phyloP scores from a whole-genome alignment of 257 asterid species.

The Fraxinus pennsylvanica region DNA sequence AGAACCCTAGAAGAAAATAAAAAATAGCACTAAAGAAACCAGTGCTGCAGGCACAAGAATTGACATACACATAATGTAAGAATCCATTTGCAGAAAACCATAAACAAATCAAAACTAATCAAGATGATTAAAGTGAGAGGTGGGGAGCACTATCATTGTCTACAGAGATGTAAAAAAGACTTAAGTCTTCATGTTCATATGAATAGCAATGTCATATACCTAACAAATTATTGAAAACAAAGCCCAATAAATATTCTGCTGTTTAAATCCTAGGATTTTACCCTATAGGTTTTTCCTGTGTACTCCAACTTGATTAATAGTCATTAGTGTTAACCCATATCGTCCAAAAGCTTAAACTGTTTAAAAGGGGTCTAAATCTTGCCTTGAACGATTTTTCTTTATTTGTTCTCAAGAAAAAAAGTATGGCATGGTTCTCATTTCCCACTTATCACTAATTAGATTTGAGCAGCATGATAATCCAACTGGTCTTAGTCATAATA shows the following conservation, averaged over 20 bases:
- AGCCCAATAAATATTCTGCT: not conserved
- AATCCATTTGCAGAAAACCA: constrained; percentile 50
- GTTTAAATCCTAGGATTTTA: constrained; percentile 28
- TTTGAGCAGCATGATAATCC: constrained; percentile 30
- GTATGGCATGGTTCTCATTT: constrained; percentile 18
- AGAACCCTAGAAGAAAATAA: not conserved
- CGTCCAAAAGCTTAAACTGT: not conserved
- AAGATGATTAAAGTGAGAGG: constrained; percentile 54
- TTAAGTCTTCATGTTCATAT: constrained; percentile 32
- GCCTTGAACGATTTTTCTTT: not conserved
- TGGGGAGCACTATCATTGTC: constrained; percentile 58
- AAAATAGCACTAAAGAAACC: constrained; percentile 9
- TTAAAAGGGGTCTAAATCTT: not conserved
- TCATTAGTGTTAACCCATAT: constrained; percentile 13
- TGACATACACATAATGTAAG: constrained; percentile 60
- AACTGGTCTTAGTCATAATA: constrained; percentile 19
- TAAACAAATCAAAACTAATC: constrained; percentile 44
- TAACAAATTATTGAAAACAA: not conserved
- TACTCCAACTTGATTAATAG: constrained; percentile 24
- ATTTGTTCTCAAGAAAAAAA: constrained; percentile 9
- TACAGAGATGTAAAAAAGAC: constrained; percentile 34
- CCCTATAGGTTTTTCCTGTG: constrained; percentile 16
- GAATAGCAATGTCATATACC: constrained; percentile 17
- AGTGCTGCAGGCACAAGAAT: constrained; percentile 47
- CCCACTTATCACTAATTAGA: constrained; percentile 28